phyloP scores from a whole-genome alignment of 495 filamentous ascomycete species.

The Letharia columbiana region DNA sequence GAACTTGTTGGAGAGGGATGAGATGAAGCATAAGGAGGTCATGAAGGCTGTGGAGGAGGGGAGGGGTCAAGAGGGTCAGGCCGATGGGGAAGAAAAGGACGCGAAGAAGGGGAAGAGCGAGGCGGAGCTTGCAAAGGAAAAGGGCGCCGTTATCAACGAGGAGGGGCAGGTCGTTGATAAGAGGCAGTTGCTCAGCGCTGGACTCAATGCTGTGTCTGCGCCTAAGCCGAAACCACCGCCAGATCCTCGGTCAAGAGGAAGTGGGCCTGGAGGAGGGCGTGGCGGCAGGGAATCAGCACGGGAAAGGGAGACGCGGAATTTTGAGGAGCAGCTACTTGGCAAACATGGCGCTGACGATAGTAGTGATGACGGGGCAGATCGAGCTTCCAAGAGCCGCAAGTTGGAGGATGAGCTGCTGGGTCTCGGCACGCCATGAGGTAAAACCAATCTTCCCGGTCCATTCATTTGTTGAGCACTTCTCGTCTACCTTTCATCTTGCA shows the following conservation, averaged over 20 bases:
- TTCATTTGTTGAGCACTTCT: neutral
- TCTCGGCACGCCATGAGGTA: constrained; percentile 6
- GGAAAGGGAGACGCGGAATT: constrained; percentile 77
- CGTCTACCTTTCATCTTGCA: neutral
- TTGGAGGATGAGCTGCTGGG: constrained; percentile 62
- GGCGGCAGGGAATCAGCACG: constrained; percentile 28
- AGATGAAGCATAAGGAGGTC: constrained; percentile 60
- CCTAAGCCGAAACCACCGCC: constrained; percentile 46
- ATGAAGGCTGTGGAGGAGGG: constrained; percentile 63
- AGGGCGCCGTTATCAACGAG: constrained; percentile 72
- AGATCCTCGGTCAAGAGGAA: constrained; percentile 4
- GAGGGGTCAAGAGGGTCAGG: constrained; percentile 33
- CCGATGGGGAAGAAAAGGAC: constrained; percentile 26
- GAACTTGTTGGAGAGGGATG: constrained; percentile 67
- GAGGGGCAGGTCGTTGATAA: constrained; percentile 94
- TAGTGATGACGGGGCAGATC: constrained; percentile 44
- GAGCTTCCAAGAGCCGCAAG: constrained; percentile 62
- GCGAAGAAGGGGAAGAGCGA: constrained; percentile 55
- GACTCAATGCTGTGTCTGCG: constrained; percentile 60
- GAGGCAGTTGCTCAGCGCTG: constrained; percentile 77
- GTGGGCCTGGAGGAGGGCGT: constrained; percentile 28
- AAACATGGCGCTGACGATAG: constrained; percentile 19
- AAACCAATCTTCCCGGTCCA: neutral
- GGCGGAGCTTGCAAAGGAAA: constrained; percentile 60
- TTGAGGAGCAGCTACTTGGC: constrained; percentile 56